Base-by-base conservation (phyloP, 768 basidiomycete genomes). In the Amanita muscaria region DNA sequence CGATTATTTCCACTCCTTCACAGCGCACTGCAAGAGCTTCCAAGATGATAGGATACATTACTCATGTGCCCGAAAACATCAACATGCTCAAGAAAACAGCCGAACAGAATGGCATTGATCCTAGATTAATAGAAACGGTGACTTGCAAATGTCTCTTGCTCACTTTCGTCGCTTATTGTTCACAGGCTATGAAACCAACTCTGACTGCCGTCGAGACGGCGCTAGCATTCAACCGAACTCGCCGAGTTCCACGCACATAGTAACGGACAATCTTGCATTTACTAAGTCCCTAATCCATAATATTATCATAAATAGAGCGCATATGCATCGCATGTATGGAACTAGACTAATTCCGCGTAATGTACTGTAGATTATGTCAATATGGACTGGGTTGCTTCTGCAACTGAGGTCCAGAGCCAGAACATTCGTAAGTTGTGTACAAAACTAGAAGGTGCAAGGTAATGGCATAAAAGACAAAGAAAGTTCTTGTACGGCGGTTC, bases 401-500 rank as follows among this genome's bases (percentile, higher is more conserved):
- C 15, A 77, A 52, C 38, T 71, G 69, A 38, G 69, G 59, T 11
- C 65, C 69, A 1, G 74, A 67, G 18, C 67, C 62, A 19, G 80
- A 74, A 53, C 81, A 88, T 59, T 84, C 83, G 58, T 85, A 89
- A 24, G 77, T 71, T 5, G 82, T 83, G 59, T 77, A 84, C 62
- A 93, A 68, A 23, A 92, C 84, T 23, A 93, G 66, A n/a, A 84
- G 47, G 58, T 96, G 91, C 15, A 96, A 61, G 4, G 70, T 76
- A 10, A 83, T 60, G 4, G 94, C 85, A 62, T 99, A 99, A 40
- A 82, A 69, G 48, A 97, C 80, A 60, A 97, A 97, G 33, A 87
- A 76, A 15, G 83, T 84, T 55, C 96, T 72, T n/a, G 91, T 82
- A 12, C 90, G 77, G 22, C 92, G 83, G 58, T 90, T 92, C 32